These are phyloP conservation scores for Penicillium janthinellum DNA, from an alignment of 2,329 filamentous ascomycete genomes.

Conservation along the genomic window DNA sequence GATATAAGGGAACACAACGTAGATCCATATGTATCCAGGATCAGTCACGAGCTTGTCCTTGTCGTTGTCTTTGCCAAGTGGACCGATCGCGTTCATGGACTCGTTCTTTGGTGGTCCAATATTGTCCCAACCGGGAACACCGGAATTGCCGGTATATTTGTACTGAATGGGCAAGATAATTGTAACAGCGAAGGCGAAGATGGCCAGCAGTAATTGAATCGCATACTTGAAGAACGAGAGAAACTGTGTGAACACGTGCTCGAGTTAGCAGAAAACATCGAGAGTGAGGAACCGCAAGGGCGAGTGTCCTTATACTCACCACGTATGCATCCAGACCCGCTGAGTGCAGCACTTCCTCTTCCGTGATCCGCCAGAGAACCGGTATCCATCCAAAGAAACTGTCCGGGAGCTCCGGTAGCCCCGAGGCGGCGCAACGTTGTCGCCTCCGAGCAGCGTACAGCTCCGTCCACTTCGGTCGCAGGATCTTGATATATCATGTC, in stretches of 20 bases:
- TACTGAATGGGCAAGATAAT: constrained; percentile 86
- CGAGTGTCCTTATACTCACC: constrained; percentile 49
- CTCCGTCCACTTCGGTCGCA: constrained; percentile 87
- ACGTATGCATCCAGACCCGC: constrained; percentile 95
- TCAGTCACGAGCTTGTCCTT: constrained; percentile 39
- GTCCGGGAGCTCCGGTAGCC: constrained; percentile 77
- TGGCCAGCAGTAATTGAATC: constrained; percentile 75
- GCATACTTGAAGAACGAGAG: constrained; percentile 95
- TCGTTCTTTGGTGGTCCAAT: constrained; percentile 29
- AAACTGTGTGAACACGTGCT: constrained; percentile 57
- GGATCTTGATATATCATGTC: constrained; percentile 54
- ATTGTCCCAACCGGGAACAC: constrained; percentile 42
- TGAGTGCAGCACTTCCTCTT: constrained; percentile 85
- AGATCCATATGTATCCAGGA: constrained; percentile 78
- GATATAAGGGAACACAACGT: constrained; percentile 90
- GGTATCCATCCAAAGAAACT: constrained; percentile 93
- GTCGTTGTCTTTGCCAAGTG: constrained; percentile 32
- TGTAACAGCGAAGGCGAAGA: constrained; percentile 77
- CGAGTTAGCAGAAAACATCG: background rate
- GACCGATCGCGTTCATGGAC: constrained; percentile 31
- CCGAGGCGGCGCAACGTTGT: constrained; percentile 64
- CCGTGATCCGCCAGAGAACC: constrained; percentile 77
- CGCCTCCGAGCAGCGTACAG: constrained; percentile 88
- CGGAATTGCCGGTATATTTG: constrained; percentile 56
- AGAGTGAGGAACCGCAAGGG: no score